A percentile compares a stretch with the other conserved stretches of the same genome.
Conservation (phyloP, 495 filamentous ascomycete genomes). For the Lindgomyces ingoldianus region DNA sequence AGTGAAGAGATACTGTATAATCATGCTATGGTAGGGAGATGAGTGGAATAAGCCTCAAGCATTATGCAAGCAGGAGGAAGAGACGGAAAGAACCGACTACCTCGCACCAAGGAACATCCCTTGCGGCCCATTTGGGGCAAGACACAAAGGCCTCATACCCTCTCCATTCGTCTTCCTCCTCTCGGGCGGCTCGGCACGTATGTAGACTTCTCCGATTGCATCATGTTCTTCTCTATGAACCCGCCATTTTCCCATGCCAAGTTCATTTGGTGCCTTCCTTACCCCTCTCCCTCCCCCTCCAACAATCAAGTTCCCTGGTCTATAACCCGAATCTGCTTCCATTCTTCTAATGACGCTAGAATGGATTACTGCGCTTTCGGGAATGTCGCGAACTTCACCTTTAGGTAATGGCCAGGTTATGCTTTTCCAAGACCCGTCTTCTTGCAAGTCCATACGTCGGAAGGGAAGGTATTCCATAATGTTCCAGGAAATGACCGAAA, state of each 20-base stretch:
- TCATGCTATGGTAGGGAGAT: too few species aligned
- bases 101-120: constrained; percentile 25
- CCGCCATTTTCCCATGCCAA: constrained; percentile 75
- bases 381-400: constrained; percentile 81
- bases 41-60: too few species aligned
- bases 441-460: constrained; percentile 74
- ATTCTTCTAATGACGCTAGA: constrained; percentile 73
- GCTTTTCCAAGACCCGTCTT: constrained; percentile 76
- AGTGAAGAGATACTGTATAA: too few species aligned
- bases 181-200: constrained; percentile 27
- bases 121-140: constrained; percentile 26
- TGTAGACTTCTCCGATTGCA: constrained; percentile 57
- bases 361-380: constrained; percentile 68
- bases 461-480: constrained; percentile 87
- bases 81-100: too few species aligned
- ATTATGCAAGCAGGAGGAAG: too few species aligned
- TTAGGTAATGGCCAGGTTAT: constrained; percentile 79
- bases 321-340: constrained; percentile 63
- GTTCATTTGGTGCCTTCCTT: constrained; percentile 57
- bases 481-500: constrained; percentile 71
- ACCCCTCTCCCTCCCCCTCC: constrained; percentile 78
- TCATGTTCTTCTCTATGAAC: constrained; percentile 64
- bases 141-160: neutral
- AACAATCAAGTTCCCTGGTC: constrained; percentile 79
- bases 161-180: constrained; percentile 21